These are phyloP conservation scores for Parascedosporium putredinis DNA, from an alignment of 2,329 filamentous ascomycete species.

Conservation along the genomic window DNA sequence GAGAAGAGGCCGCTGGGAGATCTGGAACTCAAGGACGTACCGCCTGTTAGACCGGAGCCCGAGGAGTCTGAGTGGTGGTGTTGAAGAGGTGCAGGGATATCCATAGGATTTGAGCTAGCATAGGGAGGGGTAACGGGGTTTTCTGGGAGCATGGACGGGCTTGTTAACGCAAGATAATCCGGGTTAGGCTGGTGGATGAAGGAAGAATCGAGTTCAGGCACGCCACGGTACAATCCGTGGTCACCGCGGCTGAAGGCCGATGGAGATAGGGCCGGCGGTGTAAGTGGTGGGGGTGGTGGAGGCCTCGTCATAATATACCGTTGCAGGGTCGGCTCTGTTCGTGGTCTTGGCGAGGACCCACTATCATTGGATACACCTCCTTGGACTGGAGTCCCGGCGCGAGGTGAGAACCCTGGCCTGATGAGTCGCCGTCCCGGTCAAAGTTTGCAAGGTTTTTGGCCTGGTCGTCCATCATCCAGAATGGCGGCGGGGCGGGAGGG, in stretches of 20 bases:
- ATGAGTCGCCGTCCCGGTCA: neutral
- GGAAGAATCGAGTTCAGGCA: slow-evolving; percentile 23
- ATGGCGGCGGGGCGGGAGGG: slow-evolving; percentile 3
- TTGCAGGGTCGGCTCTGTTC: neutral
- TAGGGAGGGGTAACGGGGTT: slow-evolving; percentile 20
- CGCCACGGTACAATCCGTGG: slow-evolving; percentile 20
- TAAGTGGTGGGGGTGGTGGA: slow-evolving; percentile 38
- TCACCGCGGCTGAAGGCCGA: slow-evolving; percentile 32
- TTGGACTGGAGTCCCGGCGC: neutral
- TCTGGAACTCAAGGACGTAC: neutral
- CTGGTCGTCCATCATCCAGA: slow-evolving; percentile 14
- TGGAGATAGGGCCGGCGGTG: slow-evolving; percentile 33
- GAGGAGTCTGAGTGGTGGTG: neutral
- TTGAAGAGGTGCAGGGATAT: slow-evolving; percentile 11
- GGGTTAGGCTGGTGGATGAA: slow-evolving; percentile 41
- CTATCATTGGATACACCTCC: slow-evolving; percentile 2
- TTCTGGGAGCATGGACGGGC: slow-evolving; percentile 7
- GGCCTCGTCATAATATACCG: slow-evolving; percentile 6
- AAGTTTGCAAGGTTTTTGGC: slow-evolving; percentile 24
- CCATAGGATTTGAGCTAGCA: slow-evolving; percentile 11
- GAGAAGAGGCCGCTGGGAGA: slow-evolving; percentile 24
- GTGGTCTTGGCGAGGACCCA: neutral
- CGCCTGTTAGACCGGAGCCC: neutral
- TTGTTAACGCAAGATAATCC: slow-evolving; percentile 32
- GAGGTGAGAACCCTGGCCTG: neutral